Conservation (phyloP, 2,329 filamentous ascomycete species). For the Pseudofabraea citricarpa region DNA sequence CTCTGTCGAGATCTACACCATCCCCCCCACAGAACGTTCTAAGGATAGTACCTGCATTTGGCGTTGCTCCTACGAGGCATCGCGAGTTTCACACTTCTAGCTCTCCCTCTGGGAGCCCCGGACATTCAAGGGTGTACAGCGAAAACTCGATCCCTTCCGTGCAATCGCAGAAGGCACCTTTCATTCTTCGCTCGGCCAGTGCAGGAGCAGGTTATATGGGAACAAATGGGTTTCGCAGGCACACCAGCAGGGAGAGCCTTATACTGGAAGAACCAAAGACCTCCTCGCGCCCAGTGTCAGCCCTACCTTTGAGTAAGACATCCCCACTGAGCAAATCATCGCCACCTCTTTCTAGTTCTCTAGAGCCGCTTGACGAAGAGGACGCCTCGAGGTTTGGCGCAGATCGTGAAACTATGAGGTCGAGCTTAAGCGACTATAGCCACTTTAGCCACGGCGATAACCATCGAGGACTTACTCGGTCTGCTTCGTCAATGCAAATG, state of each 20-base stretch:
- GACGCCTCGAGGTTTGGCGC: conserved; percentile 27
- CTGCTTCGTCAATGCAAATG: conserved; percentile 36
- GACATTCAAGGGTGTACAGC: conserved; percentile 57
- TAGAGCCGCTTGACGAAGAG: conserved; percentile 52
- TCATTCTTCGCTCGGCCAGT: conserved; percentile 56
- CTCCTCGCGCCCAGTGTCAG: neutral
- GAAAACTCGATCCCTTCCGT: conserved; percentile 50
- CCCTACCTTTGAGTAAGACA: conserved; percentile 3
- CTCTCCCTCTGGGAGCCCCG: conserved; percentile 31
- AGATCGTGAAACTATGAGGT: conserved; percentile 16
- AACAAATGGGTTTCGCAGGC: conserved; percentile 16
- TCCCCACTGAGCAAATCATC: conserved; percentile 17
- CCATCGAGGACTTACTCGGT: conserved; percentile 20
- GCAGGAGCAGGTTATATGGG: conserved; percentile 48
- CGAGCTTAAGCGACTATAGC: conserved; percentile 15
- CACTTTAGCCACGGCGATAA: conserved; percentile 15
- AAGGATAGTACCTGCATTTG: conserved; percentile 13
- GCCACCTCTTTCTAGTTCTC: conserved; percentile 23
- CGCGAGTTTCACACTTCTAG: conserved; percentile 17
- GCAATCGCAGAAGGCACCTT: conserved; percentile 32
- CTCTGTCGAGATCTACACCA: conserved; percentile 28
- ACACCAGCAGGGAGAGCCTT: neutral
- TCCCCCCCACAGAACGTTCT: conserved; percentile 21
- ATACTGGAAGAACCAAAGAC: neutral
- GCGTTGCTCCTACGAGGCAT: conserved; percentile 18